A percentile compares a stretch with the other conserved stretches of the same genome.
Conservation (phyloP, 2,329 filamentous ascomycete genomes). For the Cercospora citrullina region DNA sequence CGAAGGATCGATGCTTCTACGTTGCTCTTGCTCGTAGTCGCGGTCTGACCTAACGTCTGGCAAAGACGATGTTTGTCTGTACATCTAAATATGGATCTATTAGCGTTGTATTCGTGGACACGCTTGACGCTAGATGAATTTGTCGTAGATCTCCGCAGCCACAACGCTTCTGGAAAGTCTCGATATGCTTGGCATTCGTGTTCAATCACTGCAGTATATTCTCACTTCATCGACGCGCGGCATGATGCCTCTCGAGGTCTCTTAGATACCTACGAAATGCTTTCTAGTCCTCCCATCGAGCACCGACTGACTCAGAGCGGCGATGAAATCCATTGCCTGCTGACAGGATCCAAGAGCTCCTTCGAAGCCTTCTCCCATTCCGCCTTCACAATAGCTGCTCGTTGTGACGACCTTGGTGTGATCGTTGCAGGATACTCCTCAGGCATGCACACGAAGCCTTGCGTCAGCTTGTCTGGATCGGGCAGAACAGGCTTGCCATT, state of each 20-base stretch:
- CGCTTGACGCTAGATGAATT: background rate
- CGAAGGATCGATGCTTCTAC: no score
- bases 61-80: no score
- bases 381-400: slow-evolving; percentile 34
- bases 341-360: slow-evolving; percentile 30
- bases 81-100: no score
- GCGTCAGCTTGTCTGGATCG: slow-evolving; percentile 44
- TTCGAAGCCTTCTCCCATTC: slow-evolving; percentile 32
- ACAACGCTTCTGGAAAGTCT: background rate
- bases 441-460: slow-evolving; percentile 49
- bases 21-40: no score
- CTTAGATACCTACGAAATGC: background rate
- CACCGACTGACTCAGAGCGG: slow-evolving; percentile 2
- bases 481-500: slow-evolving; percentile 41
- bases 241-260: background rate
- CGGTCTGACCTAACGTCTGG: no score
- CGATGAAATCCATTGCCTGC: slow-evolving; percentile 34
- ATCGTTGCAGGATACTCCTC: slow-evolving; percentile 43
- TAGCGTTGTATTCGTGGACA: no score
- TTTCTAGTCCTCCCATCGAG: background rate
- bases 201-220: background rate
- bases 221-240: background rate
- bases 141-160: background rate
- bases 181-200: background rate
- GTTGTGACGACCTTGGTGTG: slow-evolving; percentile 38